Percentiles rank a stretch among this genome's conserved stretches.
Evolutionary conservation across 495 filamentous ascomycete genomes (phyloP).

Genomic region (Polyplosphaeria fusca): DNA sequence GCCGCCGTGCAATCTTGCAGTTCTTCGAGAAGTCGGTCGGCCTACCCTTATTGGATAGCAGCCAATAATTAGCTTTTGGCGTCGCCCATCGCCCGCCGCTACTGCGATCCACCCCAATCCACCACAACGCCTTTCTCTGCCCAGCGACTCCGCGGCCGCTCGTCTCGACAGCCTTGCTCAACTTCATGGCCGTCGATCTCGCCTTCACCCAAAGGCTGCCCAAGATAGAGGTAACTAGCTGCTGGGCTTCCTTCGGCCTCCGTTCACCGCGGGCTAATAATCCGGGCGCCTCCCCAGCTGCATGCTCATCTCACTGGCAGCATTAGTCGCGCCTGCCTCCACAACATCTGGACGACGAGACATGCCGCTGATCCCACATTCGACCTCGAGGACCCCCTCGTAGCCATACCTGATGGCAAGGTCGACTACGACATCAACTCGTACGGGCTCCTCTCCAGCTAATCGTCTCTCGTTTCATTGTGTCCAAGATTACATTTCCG

Average conservation of each 20-base stretch:
- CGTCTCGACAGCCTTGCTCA: too few species aligned
- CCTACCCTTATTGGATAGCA: not conserved
- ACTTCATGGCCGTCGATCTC: constrained; percentile 7
- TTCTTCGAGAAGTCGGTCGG: not conserved
- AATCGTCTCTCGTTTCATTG: constrained; percentile 4
- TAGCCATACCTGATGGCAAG: constrained; percentile 65
- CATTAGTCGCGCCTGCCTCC: constrained; percentile 70
- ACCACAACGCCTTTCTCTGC: not conserved
- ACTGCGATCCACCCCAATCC: not conserved
- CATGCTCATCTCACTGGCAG: constrained; percentile 83
- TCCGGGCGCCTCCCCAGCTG: constrained; percentile 49
- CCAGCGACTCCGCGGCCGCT: not conserved
- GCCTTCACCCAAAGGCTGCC: constrained; percentile 35
- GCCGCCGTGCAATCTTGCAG: not conserved
- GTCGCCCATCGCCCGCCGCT: not conserved
- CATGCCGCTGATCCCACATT: constrained; percentile 49
- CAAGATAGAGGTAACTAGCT: constrained; percentile 38
- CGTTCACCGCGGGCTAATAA: constrained; percentile 5
- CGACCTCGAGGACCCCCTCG: constrained; percentile 62
- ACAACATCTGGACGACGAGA: constrained; percentile 69
- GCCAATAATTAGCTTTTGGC: not conserved
- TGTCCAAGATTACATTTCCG: too few species aligned
- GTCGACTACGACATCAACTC: constrained; percentile 68
- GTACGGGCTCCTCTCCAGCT: constrained; percentile 43
- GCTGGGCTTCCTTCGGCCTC: constrained; percentile 19